These are phyloP conservation scores for Clitopilus hobsonii DNA, from an alignment of 768 basidiomycete genomes.

Conservation along the genomic window DNA sequence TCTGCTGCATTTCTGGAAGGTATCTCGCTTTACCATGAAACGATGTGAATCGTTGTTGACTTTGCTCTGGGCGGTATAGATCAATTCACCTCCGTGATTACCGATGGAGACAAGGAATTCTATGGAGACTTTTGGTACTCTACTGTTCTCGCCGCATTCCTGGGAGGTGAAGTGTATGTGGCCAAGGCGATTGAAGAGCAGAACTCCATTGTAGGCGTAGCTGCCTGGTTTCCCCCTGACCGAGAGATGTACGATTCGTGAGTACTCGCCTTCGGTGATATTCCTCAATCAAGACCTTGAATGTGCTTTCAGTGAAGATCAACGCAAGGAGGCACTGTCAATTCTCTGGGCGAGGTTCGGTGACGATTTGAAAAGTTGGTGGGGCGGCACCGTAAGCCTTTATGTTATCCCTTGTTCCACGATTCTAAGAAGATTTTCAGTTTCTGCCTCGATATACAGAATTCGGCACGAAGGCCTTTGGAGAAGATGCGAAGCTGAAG, in stretches of 20 bases:
- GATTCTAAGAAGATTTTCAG: background rate
- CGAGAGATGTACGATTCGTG: slow-evolving; percentile 9
- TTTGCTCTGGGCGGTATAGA: background rate
- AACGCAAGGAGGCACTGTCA: slow-evolving; percentile 1
- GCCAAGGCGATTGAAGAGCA: slow-evolving; percentile 7
- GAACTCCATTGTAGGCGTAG: slow-evolving; percentile 9
- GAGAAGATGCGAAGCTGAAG: slow-evolving; percentile 1
- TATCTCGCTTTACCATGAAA: background rate
- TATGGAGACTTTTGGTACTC: slow-evolving; percentile 5
- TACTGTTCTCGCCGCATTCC: slow-evolving; percentile 5
- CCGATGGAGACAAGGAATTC: slow-evolving; percentile 4
- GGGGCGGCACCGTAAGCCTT: background rate
- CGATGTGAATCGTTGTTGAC: background rate
- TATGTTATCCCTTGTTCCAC: background rate
- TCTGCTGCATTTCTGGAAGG: slow-evolving; percentile 4
- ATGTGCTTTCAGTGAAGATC: background rate
- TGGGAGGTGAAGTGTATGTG: slow-evolving; percentile 13
- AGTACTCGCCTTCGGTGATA: background rate
- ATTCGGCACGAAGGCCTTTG: slow-evolving; percentile 2
- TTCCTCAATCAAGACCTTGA: background rate
- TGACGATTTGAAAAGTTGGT: background rate
- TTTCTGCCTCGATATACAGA: slow-evolving; percentile 1
- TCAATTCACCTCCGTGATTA: slow-evolving; percentile 6
- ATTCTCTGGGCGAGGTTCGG: background rate
- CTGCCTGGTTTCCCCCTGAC: slow-evolving; percentile 12